Evolutionary conservation across 2,329 filamentous ascomycete genomes (phyloP).

Genomic region (Monosporascus sp.): DNA sequence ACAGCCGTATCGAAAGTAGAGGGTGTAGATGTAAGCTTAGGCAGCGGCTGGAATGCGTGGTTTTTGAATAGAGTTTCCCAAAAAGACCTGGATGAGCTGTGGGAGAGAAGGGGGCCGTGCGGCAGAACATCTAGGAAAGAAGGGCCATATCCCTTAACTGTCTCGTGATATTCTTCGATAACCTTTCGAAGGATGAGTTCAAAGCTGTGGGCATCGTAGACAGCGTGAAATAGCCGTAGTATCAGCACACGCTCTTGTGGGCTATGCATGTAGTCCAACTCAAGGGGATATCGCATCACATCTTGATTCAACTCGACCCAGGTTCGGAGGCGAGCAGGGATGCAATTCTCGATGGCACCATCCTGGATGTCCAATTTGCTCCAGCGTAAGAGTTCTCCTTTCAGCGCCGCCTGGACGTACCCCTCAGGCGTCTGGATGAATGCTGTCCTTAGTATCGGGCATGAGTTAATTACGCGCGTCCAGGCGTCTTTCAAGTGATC

Average conservation of each 20-base stretch:
- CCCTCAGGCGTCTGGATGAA: conserved; percentile 73
- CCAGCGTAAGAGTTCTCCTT: conserved; percentile 38
- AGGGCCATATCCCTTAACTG: conserved; percentile 31
- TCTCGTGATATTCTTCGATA: conserved; percentile 40
- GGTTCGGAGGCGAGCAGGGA: conserved; percentile 30
- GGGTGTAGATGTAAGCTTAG: conserved; percentile 5
- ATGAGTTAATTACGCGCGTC: conserved; percentile 40
- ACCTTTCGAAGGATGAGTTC: conserved; percentile 60
- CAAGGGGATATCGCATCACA: conserved; percentile 45
- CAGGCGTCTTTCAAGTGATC: conserved; percentile 52
- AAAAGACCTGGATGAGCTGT: conserved; percentile 46
- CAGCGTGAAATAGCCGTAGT: conserved; percentile 73
- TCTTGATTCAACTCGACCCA: conserved; percentile 52
- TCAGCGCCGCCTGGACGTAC: conserved; percentile 66
- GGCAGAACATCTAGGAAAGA: conserved; percentile 62
- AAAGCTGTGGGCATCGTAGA: conserved; percentile 83
- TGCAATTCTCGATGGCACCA: conserved; percentile 24
- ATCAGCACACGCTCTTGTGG: conserved; percentile 36
- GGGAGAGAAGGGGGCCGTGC: conserved; percentile 58
- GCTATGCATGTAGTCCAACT: conserved; percentile 37
- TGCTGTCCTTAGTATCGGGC: conserved; percentile 64
- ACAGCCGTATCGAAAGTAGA: conserved; percentile 12
- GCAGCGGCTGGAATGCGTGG: conserved; percentile 21
- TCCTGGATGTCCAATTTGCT: conserved; percentile 24
- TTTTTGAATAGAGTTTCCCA: conserved; percentile 57